These are phyloP conservation scores for Platismatia glauca DNA, from an alignment of 495 filamentous ascomycete species.

Conservation along the genomic window DNA sequence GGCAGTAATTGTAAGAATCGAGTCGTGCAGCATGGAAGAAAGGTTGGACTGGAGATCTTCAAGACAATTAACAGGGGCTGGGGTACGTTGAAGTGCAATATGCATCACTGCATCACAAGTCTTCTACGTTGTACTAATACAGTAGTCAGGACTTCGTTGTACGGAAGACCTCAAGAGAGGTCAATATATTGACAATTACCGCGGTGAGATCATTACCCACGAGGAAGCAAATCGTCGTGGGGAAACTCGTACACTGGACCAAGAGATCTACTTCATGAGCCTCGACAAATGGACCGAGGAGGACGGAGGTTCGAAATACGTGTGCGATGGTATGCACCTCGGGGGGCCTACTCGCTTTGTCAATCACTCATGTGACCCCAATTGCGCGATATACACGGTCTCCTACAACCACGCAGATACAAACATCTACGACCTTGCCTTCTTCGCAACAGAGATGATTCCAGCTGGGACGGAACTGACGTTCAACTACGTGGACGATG, in stretches of 20 bases:
- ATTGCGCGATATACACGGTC: slow-evolving; percentile 75
- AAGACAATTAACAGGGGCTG: slow-evolving; percentile 69
- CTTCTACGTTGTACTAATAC: slow-evolving; percentile 13
- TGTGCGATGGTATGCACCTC: slow-evolving; percentile 51
- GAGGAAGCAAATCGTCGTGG: slow-evolving; percentile 55
- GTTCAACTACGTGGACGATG: slow-evolving; percentile 70
- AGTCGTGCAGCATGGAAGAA: slow-evolving; percentile 70
- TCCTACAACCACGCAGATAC: slow-evolving; percentile 68
- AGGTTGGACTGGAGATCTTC: slow-evolving; percentile 72
- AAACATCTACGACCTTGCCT: slow-evolving; percentile 72
- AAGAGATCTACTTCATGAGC: slow-evolving; percentile 73
- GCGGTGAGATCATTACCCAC: slow-evolving; percentile 76
- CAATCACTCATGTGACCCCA: slow-evolving; percentile 60
- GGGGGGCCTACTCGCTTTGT: slow-evolving; percentile 54
- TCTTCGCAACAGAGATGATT: slow-evolving; percentile 72
- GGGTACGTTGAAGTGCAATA: slow-evolving; percentile 41
- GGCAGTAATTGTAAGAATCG: slow-evolving; percentile 60
- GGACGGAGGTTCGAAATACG: slow-evolving; percentile 31
- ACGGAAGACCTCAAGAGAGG: slow-evolving; percentile 58
- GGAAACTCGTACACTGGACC: slow-evolving; percentile 29
- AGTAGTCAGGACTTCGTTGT: slow-evolving; percentile 54
- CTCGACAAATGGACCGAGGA: slow-evolving; percentile 68
- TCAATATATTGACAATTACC: slow-evolving; percentile 82
- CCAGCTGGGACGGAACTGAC: slow-evolving; percentile 63
- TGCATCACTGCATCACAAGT: background rate